Percentiles rank a stretch among this genome's conserved stretches.
phyloP scores from a whole-genome alignment of 306 rosid species.

The Acacia melanoxylon region DNA sequence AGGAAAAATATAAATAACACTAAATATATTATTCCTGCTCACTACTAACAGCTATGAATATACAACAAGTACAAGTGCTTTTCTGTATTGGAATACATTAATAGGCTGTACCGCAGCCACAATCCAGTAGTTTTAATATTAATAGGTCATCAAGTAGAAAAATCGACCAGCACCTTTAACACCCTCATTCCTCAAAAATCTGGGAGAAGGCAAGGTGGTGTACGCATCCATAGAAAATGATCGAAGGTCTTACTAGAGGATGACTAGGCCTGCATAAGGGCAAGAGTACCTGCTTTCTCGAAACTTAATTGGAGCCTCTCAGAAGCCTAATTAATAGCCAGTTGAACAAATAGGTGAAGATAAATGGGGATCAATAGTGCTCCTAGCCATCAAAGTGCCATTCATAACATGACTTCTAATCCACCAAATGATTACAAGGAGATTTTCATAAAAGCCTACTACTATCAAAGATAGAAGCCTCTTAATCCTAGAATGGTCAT shows the following conservation, averaged over 20 bases:
- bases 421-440: neutral
- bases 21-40: neutral
- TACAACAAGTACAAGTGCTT: neutral
- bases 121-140: neutral
- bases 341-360: neutral
- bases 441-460: neutral
- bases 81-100: neutral
- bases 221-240: neutral
- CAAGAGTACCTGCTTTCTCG: neutral
- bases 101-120: neutral
- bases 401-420: neutral
- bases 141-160: neutral
- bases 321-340: neutral
- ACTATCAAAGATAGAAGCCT: neutral
- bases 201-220: neutral
- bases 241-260: neutral
- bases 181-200: neutral
- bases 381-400: constrained; percentile 15
- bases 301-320: constrained; percentile 2
- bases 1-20: neutral
- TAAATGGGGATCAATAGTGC: neutral
- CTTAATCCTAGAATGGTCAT: neutral
- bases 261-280: neutral
- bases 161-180: neutral
- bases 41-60: constrained; percentile 5